Conservation (phyloP, 345 rosid genomes). For the Isatis tinctoria region DNA sequence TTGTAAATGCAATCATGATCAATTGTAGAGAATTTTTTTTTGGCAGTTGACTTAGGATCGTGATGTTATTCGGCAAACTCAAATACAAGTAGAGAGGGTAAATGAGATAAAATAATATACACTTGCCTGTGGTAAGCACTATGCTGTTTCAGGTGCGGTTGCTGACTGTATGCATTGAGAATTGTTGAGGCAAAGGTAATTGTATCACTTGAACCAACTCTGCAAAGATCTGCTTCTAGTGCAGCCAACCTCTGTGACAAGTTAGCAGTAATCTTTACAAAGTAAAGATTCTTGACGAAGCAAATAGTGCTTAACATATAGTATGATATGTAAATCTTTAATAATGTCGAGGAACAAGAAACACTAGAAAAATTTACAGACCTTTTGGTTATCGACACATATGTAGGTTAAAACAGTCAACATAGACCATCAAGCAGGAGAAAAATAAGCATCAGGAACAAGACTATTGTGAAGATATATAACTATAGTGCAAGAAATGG, state of each 20-base stretch:
- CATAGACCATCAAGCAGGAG: not conserved
- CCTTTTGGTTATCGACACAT: not conserved
- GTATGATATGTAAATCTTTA: not conserved
- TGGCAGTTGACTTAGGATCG: too few relatives aligned
- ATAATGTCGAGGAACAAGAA: not conserved
- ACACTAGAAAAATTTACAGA: not conserved
- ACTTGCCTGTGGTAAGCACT: slow-evolving; percentile 61
- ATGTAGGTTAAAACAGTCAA: not conserved
- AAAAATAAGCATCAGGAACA: not conserved
- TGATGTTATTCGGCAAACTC: not conserved
- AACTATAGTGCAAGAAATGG: not conserved
- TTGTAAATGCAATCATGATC: not conserved
- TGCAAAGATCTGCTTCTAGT: slow-evolving; percentile 51
- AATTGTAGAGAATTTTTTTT: not conserved
- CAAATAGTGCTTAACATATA: not conserved
- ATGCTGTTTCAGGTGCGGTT: slow-evolving; percentile 47
- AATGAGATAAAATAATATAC: not conserved
- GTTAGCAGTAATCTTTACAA: not conserved
- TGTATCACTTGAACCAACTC: slow-evolving; percentile 44
- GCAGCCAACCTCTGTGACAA: slow-evolving; percentile 46
- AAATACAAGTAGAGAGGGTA: not conserved
- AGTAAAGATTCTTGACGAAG: not conserved
- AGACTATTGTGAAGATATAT: not conserved
- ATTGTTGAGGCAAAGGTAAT: slow-evolving; percentile 39
- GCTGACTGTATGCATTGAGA: slow-evolving; percentile 47